phyloP scores from a whole-genome alignment of 148 eudicot genomes.

The Selenicereus undatus region DNA sequence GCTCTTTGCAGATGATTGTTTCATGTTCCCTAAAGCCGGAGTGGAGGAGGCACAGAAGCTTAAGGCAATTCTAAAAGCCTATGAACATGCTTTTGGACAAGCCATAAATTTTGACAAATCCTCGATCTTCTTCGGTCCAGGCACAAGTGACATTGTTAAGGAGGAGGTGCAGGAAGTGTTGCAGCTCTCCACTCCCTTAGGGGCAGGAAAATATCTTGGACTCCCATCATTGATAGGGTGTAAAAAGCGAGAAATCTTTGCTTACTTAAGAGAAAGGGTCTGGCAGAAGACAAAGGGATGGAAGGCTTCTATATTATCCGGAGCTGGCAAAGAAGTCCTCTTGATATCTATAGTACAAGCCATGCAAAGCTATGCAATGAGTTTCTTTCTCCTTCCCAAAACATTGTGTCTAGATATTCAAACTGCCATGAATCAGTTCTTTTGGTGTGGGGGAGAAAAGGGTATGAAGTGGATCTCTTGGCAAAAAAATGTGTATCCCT shows the following conservation, averaged over 20 bases:
- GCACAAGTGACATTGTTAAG: background rate
- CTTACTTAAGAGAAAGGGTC: background rate
- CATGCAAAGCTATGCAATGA: background rate
- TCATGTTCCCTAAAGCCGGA: background rate
- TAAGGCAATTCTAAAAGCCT: background rate
- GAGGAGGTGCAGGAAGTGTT: background rate
- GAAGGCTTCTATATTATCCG: background rate
- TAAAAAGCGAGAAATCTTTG: background rate
- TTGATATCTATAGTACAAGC: background rate
- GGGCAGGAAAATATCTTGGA: background rate
- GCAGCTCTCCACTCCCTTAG: background rate
- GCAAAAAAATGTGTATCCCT: background rate
- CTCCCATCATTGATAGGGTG: background rate
- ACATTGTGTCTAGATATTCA: background rate
- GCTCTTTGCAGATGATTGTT: background rate
- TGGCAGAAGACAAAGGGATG: background rate
- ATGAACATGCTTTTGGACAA: background rate
- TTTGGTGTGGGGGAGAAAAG: background rate
- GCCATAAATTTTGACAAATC: background rate
- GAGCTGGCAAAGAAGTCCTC: background rate
- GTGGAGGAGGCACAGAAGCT: background rate
- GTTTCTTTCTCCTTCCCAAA: background rate
- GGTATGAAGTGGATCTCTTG: background rate
- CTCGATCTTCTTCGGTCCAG: background rate
- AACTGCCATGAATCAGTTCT: background rate